Percentiles rank a stretch among this genome's conserved stretches.
Conservation (phyloP, 306 rosid species). For the Inga oerstediana region DNA sequence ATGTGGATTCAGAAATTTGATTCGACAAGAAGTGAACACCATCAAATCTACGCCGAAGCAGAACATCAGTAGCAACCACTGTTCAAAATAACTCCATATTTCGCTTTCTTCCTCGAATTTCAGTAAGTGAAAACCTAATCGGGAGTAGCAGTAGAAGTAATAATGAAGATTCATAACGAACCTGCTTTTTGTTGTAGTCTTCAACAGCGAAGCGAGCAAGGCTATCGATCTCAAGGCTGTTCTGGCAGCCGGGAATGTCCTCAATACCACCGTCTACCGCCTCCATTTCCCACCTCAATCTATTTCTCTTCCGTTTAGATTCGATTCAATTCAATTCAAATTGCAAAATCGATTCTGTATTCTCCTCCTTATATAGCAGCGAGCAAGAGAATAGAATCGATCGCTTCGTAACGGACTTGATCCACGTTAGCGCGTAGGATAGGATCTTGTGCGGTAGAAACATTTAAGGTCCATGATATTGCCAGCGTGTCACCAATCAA, state of each 20-base stretch:
- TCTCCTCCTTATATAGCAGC: background rate
- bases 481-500: background rate
- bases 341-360: background rate
- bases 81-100: too few relatives aligned
- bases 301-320: background rate
- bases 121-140: too few relatives aligned
- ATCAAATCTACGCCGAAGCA: too few relatives aligned
- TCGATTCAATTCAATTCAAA: too few relatives aligned
- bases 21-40: too few relatives aligned
- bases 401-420: background rate
- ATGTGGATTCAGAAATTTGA: too few relatives aligned
- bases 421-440: background rate
- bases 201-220: conserved; percentile 51
- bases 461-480: too few relatives aligned
- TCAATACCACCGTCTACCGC: conserved; percentile 25
- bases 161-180: background rate
- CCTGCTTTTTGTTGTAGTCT: conserved; percentile 47
- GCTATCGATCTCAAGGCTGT: conserved; percentile 35
- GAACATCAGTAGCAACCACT: too few relatives aligned
- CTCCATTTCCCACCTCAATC: conserved; percentile 12
- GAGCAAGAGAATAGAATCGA: background rate
- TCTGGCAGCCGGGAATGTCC: conserved; percentile 30
- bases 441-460: background rate
- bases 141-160: too few relatives aligned
- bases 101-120: too few relatives aligned